phyloP scores from a whole-genome alignment of 2,329 filamentous ascomycete genomes.

The Aciculosporium take region DNA sequence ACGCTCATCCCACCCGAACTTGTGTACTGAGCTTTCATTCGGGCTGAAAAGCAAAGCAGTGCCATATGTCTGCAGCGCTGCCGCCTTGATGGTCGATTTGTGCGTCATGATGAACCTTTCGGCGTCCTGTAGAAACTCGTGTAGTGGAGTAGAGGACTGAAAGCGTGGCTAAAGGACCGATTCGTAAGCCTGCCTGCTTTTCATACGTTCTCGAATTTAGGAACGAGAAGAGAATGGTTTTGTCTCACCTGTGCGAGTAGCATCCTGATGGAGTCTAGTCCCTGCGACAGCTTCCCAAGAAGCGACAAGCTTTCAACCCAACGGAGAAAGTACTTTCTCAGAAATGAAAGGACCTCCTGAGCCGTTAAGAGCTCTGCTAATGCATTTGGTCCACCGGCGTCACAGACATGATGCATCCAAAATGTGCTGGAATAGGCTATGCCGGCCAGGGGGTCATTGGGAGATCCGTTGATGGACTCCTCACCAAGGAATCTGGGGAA shows the following conservation, averaged over 20 bases:
- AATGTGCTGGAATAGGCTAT: conserved; percentile 17
- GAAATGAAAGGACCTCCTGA: conserved; percentile 10
- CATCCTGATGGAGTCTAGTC: conserved; percentile 4
- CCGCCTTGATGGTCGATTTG: conserved; percentile 13
- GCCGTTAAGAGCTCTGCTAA: conserved; percentile 7
- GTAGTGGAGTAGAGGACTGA: conserved; percentile 5
- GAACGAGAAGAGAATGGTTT: background rate
- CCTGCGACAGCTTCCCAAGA: conserved; percentile 6
- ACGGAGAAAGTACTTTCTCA: conserved; percentile 8
- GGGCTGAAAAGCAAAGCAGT: conserved; percentile 21
- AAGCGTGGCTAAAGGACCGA: background rate
- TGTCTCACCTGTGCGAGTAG: conserved; percentile 5
- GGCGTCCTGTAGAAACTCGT: conserved; percentile 15
- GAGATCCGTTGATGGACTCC: conserved; percentile 5
- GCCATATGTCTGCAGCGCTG: conserved; percentile 20
- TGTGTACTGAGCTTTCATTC: conserved; percentile 9
- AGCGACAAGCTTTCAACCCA: conserved; percentile 10
- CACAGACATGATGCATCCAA: conserved; percentile 20
- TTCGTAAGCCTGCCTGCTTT: background rate
- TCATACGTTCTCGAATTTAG: background rate
- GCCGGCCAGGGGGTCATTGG: conserved; percentile 9
- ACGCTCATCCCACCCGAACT: conserved; percentile 8
- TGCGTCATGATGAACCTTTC: conserved; percentile 13
- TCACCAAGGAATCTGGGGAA: conserved; percentile 11
- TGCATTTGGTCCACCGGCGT: background rate